Evolutionary conservation across 2,329 filamentous ascomycete genomes (phyloP).

Genomic region (Talaromyces sp.): DNA sequence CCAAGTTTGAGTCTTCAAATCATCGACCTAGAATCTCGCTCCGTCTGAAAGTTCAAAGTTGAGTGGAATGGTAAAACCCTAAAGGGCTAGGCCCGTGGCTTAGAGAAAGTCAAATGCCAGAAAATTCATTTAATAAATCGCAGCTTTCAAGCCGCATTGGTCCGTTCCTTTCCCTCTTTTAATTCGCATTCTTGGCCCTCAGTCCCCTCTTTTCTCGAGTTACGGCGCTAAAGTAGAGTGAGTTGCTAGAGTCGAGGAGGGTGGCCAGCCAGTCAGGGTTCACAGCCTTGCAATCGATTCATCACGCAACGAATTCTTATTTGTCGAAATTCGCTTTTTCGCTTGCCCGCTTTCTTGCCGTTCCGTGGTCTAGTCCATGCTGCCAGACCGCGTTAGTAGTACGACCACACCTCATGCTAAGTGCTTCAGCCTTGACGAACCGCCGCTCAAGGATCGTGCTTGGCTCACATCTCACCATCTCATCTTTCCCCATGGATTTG

Average conservation of each 20-base stretch:
- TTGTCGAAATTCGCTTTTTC: background rate
- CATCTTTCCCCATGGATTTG: slow-evolving; percentile 14
- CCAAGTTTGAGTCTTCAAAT: slow-evolving; percentile 3
- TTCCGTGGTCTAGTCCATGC: background rate
- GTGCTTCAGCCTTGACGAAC: slow-evolving; percentile 6
- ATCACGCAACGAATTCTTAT: background rate
- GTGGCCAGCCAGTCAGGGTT: slow-evolving; percentile 8
- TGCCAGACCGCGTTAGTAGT: background rate
- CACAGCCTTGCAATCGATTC: background rate
- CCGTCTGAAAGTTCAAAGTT: background rate
- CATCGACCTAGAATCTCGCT: background rate
- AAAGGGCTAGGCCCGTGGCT: slow-evolving; percentile 4
- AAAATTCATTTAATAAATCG: background rate
- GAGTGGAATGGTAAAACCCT: background rate
- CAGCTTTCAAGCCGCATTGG: slow-evolving; percentile 7
- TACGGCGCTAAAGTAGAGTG: slow-evolving; percentile 17
- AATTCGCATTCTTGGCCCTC: background rate
- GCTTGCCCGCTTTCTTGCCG: background rate
- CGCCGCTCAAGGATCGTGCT: slow-evolving; percentile 14
- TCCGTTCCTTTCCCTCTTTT: slow-evolving; percentile 3
- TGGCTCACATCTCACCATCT: background rate
- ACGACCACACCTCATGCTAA: background rate
- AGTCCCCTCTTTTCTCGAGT: slow-evolving; percentile 2
- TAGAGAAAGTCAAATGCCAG: slow-evolving; percentile 7
- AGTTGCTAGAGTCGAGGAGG: slow-evolving; percentile 12